Evolutionary conservation across 345 rosid species (phyloP).

Genomic region (Salix viminalis): DNA sequence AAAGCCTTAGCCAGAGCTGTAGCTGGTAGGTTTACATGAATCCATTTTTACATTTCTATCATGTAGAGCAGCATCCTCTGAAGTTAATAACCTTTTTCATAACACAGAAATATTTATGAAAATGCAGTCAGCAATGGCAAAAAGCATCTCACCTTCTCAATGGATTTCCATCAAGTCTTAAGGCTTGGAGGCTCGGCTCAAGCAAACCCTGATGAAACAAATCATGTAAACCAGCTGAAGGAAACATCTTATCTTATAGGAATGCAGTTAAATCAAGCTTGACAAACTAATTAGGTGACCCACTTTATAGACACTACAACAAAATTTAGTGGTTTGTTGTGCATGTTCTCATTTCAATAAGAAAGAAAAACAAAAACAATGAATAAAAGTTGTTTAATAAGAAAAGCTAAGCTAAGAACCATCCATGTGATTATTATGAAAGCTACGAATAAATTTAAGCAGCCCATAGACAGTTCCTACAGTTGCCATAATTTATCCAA

Average conservation of each 20-base stretch:
- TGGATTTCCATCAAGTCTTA: slow-evolving; percentile 88
- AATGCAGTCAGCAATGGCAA: not conserved
- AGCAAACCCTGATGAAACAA: slow-evolving; percentile 61
- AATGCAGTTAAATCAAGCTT: not conserved
- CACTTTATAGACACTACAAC: not conserved
- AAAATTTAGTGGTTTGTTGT: not conserved
- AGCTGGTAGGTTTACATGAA: too few relatives aligned
- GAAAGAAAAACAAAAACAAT: not conserved
- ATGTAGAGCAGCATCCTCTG: too few relatives aligned
- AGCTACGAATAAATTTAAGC: not conserved
- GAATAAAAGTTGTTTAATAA: not conserved
- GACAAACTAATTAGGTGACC: not conserved
- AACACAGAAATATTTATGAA: too few relatives aligned
- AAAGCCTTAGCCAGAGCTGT: not conserved
- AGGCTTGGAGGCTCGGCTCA: slow-evolving; percentile 67
- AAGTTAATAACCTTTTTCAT: too few relatives aligned
- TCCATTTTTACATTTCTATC: too few relatives aligned
- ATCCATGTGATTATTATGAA: not conserved
- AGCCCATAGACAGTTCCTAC: too few relatives aligned
- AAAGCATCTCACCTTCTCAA: slow-evolving; percentile 55
- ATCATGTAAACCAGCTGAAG: not conserved
- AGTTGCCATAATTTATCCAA: too few relatives aligned
- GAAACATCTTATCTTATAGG: not conserved
- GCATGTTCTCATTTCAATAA: not conserved
- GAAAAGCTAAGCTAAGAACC: not conserved